Percentiles rank a stretch among this genome's conserved stretches.
Evolutionary conservation across 805 yeast species (phyloP).

Genomic region (Lachancea fermentati): DNA sequence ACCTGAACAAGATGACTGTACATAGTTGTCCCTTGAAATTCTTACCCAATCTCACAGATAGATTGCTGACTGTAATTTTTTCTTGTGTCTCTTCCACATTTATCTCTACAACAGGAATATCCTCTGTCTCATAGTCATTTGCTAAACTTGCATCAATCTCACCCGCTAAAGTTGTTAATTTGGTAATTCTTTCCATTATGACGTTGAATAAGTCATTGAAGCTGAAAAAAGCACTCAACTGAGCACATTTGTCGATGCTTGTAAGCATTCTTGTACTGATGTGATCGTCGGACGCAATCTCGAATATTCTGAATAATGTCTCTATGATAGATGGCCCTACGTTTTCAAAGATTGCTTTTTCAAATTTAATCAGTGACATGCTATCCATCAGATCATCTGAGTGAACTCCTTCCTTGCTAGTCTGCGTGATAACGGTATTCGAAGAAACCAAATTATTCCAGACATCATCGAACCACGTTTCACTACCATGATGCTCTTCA

Average conservation of each 20-base stretch:
- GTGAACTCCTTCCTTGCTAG: conserved; percentile 15
- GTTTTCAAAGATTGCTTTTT: conserved; percentile 61
- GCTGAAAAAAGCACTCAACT: conserved; percentile 62
- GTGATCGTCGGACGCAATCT: conserved; percentile 86
- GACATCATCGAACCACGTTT: conserved; percentile 84
- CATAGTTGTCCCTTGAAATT: conserved; percentile 91
- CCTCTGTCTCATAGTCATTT: conserved; percentile 20
- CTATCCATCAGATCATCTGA: conserved; percentile 17
- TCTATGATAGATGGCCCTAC: conserved; percentile 61
- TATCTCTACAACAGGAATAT: conserved; percentile 38
- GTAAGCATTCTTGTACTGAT: conserved; percentile 82
- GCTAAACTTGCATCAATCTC: conserved; percentile 4
- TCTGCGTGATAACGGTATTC: conserved; percentile 32
- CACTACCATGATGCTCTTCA: conserved; percentile 91
- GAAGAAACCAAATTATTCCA: conserved; percentile 65
- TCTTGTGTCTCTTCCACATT: conserved; percentile 49
- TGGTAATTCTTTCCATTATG: conserved; percentile 60
- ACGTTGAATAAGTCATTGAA: conserved; percentile 54
- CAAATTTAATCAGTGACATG: conserved; percentile 48
- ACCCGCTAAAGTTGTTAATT: conserved; percentile 59
- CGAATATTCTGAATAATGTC: conserved; percentile 71
- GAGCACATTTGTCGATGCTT: conserved; percentile 79
- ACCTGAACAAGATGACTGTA: conserved; percentile 76
- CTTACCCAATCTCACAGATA: conserved; percentile 78
- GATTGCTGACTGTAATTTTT: conserved; percentile 66